A percentile compares a stretch with the other conserved stretches of the same genome.
These are phyloP conservation scores for Paramarasmius palmivorus DNA, from an alignment of 1,284 basidiomycete genomes.

Conservation along the genomic window DNA sequence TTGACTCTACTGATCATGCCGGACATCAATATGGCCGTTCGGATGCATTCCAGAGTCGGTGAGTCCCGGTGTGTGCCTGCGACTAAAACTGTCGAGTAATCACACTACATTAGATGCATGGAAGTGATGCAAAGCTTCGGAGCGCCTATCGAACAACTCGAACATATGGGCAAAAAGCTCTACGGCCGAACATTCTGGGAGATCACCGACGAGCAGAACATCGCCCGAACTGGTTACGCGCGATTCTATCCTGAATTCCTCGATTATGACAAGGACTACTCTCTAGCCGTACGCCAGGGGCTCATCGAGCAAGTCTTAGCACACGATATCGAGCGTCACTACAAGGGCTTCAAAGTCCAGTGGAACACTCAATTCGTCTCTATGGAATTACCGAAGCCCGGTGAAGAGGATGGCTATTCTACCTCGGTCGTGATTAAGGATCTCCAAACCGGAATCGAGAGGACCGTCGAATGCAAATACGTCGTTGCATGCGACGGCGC, in stretches of 20 bases:
- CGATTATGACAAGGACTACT: not conserved
- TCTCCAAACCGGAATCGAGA: not conserved
- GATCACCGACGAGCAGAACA: not conserved
- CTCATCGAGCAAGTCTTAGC: slow-evolving; percentile 1
- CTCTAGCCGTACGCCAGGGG: not conserved
- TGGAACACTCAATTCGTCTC: not conserved
- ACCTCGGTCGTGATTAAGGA: not conserved
- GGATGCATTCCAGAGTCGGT: not conserved
- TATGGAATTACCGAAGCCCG: not conserved
- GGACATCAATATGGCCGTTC: not conserved
- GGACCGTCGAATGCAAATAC: not conserved
- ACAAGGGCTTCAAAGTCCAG: not conserved
- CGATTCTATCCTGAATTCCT: not conserved
- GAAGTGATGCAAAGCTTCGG: not conserved
- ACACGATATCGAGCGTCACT: not conserved
- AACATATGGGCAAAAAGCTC: not conserved
- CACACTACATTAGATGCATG: not conserved
- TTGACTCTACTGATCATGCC: not conserved
- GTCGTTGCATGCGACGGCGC: slow-evolving; percentile 2
- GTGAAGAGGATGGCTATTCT: not conserved
- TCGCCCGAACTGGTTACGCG: not conserved
- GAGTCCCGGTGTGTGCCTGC: not conserved
- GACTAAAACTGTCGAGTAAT: not conserved
- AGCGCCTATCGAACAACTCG: not conserved
- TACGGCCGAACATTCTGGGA: slow-evolving; percentile 1